A percentile compares a stretch with the other conserved stretches of the same genome.
phyloP scores from a whole-genome alignment of 2,329 filamentous ascomycete species.

The Penicillium palitans region DNA sequence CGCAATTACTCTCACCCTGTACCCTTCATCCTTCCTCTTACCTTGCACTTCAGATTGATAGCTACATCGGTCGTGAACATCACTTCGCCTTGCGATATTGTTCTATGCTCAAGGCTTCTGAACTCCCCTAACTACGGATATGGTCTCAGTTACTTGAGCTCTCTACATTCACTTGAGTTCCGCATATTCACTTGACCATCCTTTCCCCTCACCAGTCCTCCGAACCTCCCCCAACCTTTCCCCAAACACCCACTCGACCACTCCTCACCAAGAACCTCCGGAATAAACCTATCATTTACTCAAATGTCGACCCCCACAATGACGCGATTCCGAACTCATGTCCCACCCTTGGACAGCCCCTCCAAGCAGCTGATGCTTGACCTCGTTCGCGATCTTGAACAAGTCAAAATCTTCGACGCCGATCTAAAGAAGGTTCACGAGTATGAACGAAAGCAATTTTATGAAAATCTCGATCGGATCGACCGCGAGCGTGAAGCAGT shows the following conservation, averaged over 20 bases:
- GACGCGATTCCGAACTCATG: slow-evolving; percentile 30
- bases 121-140: neutral
- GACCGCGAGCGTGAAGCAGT: slow-evolving; percentile 62
- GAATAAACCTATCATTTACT: neutral
- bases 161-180: neutral
- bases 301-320: slow-evolving; percentile 20
- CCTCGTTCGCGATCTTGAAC: slow-evolving; percentile 42
- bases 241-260: neutral
- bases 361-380: slow-evolving; percentile 44
- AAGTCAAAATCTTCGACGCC: slow-evolving; percentile 43
- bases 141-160: neutral
- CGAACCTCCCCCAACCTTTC: neutral
- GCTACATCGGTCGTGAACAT: neutral
- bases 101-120: neutral
- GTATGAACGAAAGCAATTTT: slow-evolving; percentile 48
- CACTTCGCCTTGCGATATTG: neutral
- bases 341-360: slow-evolving; percentile 39
- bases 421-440: slow-evolving; percentile 47
- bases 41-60: neutral
- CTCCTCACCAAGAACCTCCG: neutral
- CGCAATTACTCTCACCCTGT: neutral
- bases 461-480: slow-evolving; percentile 62
- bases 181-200: neutral
- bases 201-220: neutral
- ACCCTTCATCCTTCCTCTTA: neutral